phyloP scores from a whole-genome alignment of 2,329 filamentous ascomycete genomes.

The Colletotrichum filicis region DNA sequence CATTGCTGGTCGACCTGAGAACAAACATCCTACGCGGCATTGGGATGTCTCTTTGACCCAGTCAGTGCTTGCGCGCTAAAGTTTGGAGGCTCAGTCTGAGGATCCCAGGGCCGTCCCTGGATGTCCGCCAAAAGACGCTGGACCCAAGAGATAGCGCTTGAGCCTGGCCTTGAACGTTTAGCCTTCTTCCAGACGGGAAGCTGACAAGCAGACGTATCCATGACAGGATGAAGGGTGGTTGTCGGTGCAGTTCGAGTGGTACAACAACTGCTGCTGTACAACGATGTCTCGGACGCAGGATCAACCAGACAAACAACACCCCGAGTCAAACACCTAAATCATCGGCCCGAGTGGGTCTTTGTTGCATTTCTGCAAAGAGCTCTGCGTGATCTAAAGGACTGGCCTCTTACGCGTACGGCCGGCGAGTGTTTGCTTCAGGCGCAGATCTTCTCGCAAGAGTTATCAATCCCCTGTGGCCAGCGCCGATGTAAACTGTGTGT shows the following conservation, averaged over 20 bases:
- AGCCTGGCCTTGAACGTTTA: neutral
- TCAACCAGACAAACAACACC: neutral
- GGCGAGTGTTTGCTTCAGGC: too few species aligned
- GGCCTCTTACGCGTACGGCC: too few species aligned
- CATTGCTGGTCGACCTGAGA: neutral
- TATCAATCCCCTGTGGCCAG: too few species aligned
- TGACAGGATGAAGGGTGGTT: neutral
- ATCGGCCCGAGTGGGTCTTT: neutral
- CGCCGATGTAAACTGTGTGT: too few species aligned
- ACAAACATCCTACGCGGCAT: neutral
- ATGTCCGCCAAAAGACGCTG: neutral
- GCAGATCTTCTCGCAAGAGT: too few species aligned
- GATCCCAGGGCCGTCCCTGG: slow-evolving; percentile 9
- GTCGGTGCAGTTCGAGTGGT: neutral
- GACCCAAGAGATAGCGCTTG: neutral
- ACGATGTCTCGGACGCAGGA: neutral
- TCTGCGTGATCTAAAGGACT: too few species aligned
- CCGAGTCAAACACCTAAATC: neutral
- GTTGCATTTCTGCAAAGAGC: neutral
- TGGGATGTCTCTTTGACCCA: neutral
- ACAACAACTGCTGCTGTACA: slow-evolving; percentile 1
- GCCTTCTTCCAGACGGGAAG: neutral
- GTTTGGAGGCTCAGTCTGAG: neutral
- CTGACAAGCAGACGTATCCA: slow-evolving; percentile 18
- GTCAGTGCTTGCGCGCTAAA: neutral